Evolutionary conservation across 108 stramenopile genomes (phyloP), one percentile per base, ranked within the genome.

Genomic region (Fragilariopsis cylindrus): DNA sequence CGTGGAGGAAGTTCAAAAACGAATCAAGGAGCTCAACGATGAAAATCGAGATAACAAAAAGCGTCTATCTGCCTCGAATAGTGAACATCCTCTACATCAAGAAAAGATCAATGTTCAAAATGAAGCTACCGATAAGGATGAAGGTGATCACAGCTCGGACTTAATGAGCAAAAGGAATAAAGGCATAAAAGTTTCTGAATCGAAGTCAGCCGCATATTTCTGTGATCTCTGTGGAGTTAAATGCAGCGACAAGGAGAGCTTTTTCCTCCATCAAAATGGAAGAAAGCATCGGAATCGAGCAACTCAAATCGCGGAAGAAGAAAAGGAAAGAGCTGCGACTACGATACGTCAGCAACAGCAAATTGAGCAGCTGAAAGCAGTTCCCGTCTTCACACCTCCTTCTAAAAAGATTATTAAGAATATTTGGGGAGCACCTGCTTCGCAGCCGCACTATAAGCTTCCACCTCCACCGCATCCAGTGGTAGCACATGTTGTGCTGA

Each of bases 231-330:
- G 93, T 68, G 73, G 57, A 8, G 74, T 91, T 2, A 82, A 71
- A 15, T 95, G 93, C 70, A 87, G 87, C 5, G 91, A 95, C 70
- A 60, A 72, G 55, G 72, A 77, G 21, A 88, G 82, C 72, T 86
- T 79, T 65, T 81, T 81, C 8, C 71, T 92, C 7, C 93, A 95
- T 69, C 79, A 86, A 75, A 86, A 73, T 60, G 93, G 93, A 52
- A 79, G 90, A 63, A 95, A 91, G 69, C 93, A 95, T 69, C 76
- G 93, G 43, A 95, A 95, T 81, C 77, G 88, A 47, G 74, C 85
- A 44, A 68, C 66, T n/a, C 91, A 92, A 56, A 70, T 57, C 21
- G 81, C 72, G 15, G 86, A 88, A 42, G 82, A 83, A 15, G 93
- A 92, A 52, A 82, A 91, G 69, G 72, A 76, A 47, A 65, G 57